Evolutionary conservation across 495 filamentous ascomycete genomes (phyloP).

Genomic region (Staphylotrichum longicolle): DNA sequence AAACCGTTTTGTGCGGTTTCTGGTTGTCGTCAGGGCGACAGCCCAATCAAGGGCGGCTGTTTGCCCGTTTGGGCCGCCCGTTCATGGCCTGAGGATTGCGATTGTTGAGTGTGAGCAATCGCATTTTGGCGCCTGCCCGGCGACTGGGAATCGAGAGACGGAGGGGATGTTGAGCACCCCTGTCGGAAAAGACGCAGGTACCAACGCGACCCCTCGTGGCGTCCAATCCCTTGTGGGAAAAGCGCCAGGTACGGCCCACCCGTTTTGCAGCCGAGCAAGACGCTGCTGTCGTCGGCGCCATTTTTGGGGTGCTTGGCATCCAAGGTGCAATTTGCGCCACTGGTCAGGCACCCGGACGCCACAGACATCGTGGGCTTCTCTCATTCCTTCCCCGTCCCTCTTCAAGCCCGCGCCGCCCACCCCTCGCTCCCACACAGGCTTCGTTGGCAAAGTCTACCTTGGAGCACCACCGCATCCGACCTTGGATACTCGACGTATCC

Average conservation of each 20-base stretch:
- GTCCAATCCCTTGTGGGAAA: constrained; percentile 20
- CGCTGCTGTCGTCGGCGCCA: constrained; percentile 14
- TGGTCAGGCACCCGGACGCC: not conserved
- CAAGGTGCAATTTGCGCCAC: constrained; percentile 27
- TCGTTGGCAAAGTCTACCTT: constrained; percentile 58
- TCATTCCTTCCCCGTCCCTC: constrained; percentile 12
- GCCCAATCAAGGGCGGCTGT: not conserved
- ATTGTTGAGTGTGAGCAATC: not conserved
- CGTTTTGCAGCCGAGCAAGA: not conserved
- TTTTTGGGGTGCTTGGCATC: constrained; percentile 4
- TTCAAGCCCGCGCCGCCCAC: constrained; percentile 16
- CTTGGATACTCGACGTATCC: constrained; percentile 48
- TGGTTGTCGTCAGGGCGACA: constrained; percentile 4
- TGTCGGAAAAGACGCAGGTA: constrained; percentile 21
- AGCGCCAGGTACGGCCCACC: constrained; percentile 3
- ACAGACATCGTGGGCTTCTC: constrained; percentile 21
- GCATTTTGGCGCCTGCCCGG: not conserved
- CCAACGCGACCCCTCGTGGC: constrained; percentile 15
- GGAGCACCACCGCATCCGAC: constrained; percentile 26
- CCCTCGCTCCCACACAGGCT: constrained; percentile 40
- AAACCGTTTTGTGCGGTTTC: not conserved
- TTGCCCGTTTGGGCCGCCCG: not conserved
- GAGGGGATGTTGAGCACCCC: constrained; percentile 3
- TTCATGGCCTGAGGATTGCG: too few relatives aligned
- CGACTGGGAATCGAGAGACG: not conserved